These are phyloP conservation scores for Fistulifera solaris DNA, from an alignment of 108 stramenopile genomes.

Conservation along the genomic window DNA sequence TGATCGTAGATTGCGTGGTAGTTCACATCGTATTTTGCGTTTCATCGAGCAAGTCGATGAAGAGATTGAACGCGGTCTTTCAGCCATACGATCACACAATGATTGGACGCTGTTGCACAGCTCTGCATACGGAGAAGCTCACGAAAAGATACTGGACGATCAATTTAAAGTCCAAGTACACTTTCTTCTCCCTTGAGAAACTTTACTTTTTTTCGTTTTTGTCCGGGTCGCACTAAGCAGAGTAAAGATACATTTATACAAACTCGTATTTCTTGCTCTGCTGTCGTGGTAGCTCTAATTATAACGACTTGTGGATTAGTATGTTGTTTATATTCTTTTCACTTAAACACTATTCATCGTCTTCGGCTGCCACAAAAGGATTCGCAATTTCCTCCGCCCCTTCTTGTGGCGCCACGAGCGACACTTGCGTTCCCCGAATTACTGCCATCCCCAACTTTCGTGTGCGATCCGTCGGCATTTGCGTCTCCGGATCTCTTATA, in stretches of 20 bases:
- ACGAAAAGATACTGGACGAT: conserved; percentile 26
- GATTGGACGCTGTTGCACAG: conserved; percentile 32
- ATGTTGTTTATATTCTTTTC: too few species aligned
- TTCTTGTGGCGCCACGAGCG: conserved; percentile 74
- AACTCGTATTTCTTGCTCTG: too few species aligned
- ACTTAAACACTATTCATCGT: conserved; percentile 30
- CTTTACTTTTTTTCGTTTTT: too few species aligned
- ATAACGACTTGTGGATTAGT: too few species aligned
- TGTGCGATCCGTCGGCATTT: conserved; percentile 55
- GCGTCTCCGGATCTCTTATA: conserved; percentile 40
- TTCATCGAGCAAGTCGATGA: neutral
- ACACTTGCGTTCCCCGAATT: conserved; percentile 79
- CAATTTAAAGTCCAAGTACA: conserved; percentile 29
- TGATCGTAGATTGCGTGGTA: neutral
- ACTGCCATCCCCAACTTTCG: conserved; percentile 70
- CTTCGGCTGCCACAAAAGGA: conserved; percentile 67
- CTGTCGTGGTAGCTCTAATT: too few species aligned
- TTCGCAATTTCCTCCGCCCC: conserved; percentile 86
- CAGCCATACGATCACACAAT: conserved; percentile 1
- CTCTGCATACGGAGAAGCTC: conserved; percentile 21
- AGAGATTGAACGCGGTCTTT: neutral
- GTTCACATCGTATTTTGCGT: neutral
- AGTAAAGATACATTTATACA: too few species aligned
- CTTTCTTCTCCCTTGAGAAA: too few species aligned
- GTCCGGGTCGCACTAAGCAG: too few species aligned